Evolutionary conservation across 768 basidiomycete species (phyloP).

Genomic region (Harrya chromipes): DNA sequence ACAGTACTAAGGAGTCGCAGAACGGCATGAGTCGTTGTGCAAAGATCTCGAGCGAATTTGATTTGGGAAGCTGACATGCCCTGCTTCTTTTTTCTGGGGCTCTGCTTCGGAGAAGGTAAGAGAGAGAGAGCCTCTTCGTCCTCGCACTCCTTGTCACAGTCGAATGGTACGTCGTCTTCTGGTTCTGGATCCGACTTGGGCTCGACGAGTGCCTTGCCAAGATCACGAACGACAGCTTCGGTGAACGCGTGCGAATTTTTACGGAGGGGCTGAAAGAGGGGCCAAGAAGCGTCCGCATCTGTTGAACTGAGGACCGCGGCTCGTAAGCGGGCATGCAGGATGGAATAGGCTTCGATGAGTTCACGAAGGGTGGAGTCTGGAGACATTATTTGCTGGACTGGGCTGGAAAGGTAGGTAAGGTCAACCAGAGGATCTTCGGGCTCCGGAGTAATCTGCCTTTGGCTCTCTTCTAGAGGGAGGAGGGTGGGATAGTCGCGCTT

Average conservation of each 20-base stretch:
- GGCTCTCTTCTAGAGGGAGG: constrained; percentile 39
- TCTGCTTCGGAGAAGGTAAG: constrained; percentile 69
- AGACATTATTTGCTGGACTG: constrained; percentile 58
- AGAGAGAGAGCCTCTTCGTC: constrained; percentile 30
- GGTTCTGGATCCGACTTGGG: constrained; percentile 34
- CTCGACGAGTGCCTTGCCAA: constrained; percentile 61
- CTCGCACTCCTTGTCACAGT: constrained; percentile 20
- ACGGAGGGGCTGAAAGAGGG: constrained; percentile 68
- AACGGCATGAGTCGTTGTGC: constrained; percentile 67
- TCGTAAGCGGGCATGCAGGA: constrained; percentile 65
- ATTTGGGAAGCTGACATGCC: constrained; percentile 78
- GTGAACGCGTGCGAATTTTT: constrained; percentile 51
- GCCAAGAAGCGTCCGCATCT: constrained; percentile 62
- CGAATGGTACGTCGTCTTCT: constrained; percentile 24
- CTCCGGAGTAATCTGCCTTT: constrained; percentile 73
- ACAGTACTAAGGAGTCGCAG: constrained; percentile 61
- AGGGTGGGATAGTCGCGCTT: constrained; percentile 35
- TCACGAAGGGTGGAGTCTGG: constrained; percentile 46
- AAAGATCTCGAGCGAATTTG: constrained; percentile 77
- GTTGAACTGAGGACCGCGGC: constrained; percentile 38
- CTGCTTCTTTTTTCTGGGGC: constrained; percentile 51
- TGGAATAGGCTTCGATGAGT: constrained; percentile 71
- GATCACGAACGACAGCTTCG: constrained; percentile 62
- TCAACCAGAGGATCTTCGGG: constrained; percentile 65
- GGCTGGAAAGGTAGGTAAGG: constrained; percentile 59